Evolutionary conservation across 352 stramenopile genomes (phyloP).

Genomic region (Phytophthora ohioensis): DNA sequence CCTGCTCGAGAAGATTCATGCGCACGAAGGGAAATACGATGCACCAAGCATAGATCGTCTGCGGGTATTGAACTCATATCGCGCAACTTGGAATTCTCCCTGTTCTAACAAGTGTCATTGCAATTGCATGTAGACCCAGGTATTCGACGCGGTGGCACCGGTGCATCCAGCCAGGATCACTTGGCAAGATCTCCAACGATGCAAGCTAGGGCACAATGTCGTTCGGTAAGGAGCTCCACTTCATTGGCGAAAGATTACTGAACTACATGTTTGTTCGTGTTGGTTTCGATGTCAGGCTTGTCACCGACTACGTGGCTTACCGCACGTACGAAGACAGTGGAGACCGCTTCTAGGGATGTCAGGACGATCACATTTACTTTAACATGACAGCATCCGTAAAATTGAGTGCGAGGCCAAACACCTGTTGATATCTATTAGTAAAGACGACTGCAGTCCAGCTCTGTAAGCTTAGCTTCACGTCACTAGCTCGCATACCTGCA

Average conservation of each 20-base stretch:
- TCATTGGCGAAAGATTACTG: neutral
- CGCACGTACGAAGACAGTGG: conserved; percentile 58
- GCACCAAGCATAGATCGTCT: conserved; percentile 39
- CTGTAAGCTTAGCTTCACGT: conserved; percentile 9
- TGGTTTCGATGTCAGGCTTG: conserved; percentile 34
- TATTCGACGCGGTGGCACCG: conserved; percentile 69
- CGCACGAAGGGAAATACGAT: conserved; percentile 39
- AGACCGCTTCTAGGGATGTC: conserved; percentile 44
- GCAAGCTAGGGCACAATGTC: conserved; percentile 58
- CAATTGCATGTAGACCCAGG: conserved; percentile 49
- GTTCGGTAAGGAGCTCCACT: conserved; percentile 39
- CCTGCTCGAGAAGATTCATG: conserved; percentile 54
- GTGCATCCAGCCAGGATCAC: conserved; percentile 53
- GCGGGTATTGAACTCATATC: conserved; percentile 34
- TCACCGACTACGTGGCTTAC: conserved; percentile 72
- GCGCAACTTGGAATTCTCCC: neutral
- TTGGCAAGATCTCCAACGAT: conserved; percentile 65
- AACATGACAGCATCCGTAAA: neutral
- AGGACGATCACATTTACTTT: conserved; percentile 1
- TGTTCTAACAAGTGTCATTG: neutral
- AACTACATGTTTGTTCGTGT: neutral
- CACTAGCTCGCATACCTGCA: conserved; percentile 18
- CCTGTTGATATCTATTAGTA: conserved; percentile 47
- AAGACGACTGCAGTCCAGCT: conserved; percentile 26
- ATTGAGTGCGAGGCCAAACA: conserved; percentile 24